A percentile compares a stretch with the other conserved stretches of the same genome.
phyloP scores from a whole-genome alignment of 257 asterid genomes.

The Ilex aquifolium region DNA sequence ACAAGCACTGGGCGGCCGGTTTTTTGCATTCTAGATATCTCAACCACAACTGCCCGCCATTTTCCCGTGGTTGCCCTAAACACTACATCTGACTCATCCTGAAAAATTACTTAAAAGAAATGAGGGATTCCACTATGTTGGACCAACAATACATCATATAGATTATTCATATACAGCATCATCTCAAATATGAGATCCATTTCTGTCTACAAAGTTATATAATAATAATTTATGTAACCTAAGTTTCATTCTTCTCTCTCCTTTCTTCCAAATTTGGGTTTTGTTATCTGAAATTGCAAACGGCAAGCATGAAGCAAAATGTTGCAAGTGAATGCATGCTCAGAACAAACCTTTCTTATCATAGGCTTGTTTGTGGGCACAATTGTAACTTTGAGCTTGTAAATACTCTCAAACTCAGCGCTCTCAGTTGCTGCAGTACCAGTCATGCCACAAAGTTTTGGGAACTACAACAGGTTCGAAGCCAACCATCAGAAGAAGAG shows the following conservation, averaged over 20 bases:
- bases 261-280: no score
- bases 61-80: constrained; percentile 85
- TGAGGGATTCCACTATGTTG: background rate
- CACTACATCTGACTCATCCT: constrained; percentile 99
- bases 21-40: constrained; percentile 94
- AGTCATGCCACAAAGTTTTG: constrained; percentile 99
- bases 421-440: constrained; percentile 99
- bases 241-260: no score
- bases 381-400: constrained; percentile 95
- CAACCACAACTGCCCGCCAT: constrained; percentile 96
- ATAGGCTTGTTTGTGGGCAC: constrained; percentile 98
- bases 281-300: background rate
- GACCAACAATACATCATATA: background rate
- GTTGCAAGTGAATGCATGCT: constrained; percentile 13
- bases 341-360: constrained; percentile 77
- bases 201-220: no score
- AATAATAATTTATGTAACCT: no score
- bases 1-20: constrained; percentile 97
- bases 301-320: background rate
- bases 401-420: constrained; percentile 94
- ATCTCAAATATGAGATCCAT: background rate
- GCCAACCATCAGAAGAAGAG: constrained; percentile 22
- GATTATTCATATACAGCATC: background rate
- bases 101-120: background rate
- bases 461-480: constrained; percentile 56